Conservation (phyloP, 2,329 filamentous ascomycete genomes). For the Ramularia endophylla region DNA sequence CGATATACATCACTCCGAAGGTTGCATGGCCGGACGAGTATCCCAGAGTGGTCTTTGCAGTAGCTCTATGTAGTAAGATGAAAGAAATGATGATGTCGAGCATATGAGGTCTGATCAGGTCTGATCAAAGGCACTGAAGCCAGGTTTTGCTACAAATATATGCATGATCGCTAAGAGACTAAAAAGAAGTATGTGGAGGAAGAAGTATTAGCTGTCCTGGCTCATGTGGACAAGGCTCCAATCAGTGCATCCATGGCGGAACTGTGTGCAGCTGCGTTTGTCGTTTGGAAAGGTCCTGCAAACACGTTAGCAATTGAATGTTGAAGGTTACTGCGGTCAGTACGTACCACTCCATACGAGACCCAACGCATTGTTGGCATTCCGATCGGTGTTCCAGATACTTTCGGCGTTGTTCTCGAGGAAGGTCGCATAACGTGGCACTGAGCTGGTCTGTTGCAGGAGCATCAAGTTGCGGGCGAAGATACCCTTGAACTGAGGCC, state of each 20-base stretch:
- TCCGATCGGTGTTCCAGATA: conserved; percentile 57
- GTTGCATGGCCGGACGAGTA: no score
- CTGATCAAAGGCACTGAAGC: no score
- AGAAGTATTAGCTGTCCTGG: no score
- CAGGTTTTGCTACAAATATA: no score
- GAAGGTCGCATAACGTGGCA: conserved; percentile 46
- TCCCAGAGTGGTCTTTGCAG: no score
- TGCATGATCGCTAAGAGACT: conserved; percentile 2
- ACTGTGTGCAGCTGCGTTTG: conserved; percentile 29
- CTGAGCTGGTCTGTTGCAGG: conserved; percentile 48
- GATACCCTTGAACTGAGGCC: conserved; percentile 64
- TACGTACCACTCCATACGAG: conserved; percentile 49
- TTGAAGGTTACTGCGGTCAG: no score
- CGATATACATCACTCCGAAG: no score
- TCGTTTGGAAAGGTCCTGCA: conserved; percentile 47
- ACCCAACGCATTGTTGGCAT: conserved; percentile 49
- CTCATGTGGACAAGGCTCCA: conserved; percentile 21
- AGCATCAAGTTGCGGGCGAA: conserved; percentile 60
- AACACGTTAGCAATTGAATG: no score
- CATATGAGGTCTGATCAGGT: no score
- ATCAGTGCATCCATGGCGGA: conserved; percentile 30
- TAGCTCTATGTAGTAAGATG: no score
- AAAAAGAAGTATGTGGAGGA: no score
- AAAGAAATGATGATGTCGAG: no score
- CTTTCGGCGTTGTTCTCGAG: conserved; percentile 58